These are phyloP conservation scores for Albugo laibachii DNA, from an alignment of 352 stramenopile species.

Conservation along the genomic window DNA sequence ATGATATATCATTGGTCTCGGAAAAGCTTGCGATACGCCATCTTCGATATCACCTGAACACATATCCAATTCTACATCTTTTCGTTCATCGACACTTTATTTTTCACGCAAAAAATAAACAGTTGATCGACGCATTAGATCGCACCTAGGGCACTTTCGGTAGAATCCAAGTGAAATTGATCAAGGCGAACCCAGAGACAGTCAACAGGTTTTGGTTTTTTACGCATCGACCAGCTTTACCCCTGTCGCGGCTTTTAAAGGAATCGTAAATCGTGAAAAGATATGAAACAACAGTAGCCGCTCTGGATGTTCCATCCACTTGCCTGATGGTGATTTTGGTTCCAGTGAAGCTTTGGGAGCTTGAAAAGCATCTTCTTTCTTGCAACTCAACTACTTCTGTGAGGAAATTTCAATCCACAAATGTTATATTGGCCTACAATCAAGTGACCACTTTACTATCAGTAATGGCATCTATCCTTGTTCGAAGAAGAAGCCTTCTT, in stretches of 20 bases:
- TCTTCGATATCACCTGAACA: constrained; percentile 78
- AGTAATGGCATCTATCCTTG: constrained; percentile 69
- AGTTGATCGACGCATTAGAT: constrained; percentile 85
- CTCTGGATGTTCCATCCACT: constrained; percentile 73
- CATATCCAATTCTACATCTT: constrained; percentile 75
- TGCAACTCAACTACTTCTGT: constrained; percentile 45
- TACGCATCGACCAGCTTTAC: constrained; percentile 81
- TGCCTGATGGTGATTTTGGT: constrained; percentile 68
- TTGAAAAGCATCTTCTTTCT: constrained; percentile 66
- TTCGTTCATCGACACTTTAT: constrained; percentile 58
- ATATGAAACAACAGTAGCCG: constrained; percentile 58
- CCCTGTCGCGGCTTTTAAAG: constrained; percentile 55
- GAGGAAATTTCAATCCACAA: constrained; percentile 80
- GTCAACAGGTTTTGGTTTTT: constrained; percentile 81
- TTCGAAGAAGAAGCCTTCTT: too few relatives aligned
- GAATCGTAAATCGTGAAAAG: constrained; percentile 78
- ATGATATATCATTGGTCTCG: constrained; percentile 74
- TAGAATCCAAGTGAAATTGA: constrained; percentile 74
- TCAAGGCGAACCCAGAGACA: constrained; percentile 82
- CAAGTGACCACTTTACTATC: constrained; percentile 80
- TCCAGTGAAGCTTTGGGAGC: constrained; percentile 77
- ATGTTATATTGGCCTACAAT: constrained; percentile 82
- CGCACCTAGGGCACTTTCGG: constrained; percentile 78
- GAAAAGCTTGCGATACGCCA: constrained; percentile 80
- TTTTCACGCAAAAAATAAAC: constrained; percentile 83